Percentiles rank a stretch among this genome's conserved stretches.
Evolutionary conservation across 148 eudicot species (phyloP).

Genomic region (Camellia japonica): DNA sequence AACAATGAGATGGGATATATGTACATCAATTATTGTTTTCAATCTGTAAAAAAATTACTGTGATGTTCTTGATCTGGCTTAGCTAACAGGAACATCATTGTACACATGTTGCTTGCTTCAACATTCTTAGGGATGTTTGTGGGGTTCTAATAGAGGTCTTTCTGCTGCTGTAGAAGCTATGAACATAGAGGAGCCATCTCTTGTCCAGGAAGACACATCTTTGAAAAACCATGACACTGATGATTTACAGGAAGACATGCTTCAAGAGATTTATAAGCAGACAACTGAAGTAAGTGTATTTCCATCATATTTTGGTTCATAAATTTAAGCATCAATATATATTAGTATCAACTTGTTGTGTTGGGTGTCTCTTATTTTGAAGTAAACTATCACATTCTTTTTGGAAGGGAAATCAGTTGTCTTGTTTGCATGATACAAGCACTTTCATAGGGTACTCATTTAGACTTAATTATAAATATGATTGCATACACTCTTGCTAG

Average conservation of each 20-base stretch:
- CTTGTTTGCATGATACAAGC: slow-evolving; percentile 2
- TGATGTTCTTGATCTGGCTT: neutral
- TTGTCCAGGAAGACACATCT: slow-evolving; percentile 29
- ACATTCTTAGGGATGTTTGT: neutral
- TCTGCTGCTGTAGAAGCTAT: slow-evolving; percentile 35
- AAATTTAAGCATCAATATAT: neutral
- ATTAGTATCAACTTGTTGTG: too few relatives aligned
- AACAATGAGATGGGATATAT: neutral
- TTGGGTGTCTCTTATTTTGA: too few relatives aligned
- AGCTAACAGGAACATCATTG: neutral
- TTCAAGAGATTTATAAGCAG: slow-evolving; percentile 44
- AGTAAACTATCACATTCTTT: neutral
- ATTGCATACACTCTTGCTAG: neutral
- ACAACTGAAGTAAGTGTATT: slow-evolving; percentile 50
- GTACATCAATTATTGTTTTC: too few relatives aligned
- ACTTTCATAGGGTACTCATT: neutral
- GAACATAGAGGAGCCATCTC: slow-evolving; percentile 35
- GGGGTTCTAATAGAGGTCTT: slow-evolving; percentile 9
- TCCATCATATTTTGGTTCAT: neutral
- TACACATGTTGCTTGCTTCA: neutral
- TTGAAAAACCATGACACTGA: slow-evolving; percentile 31
- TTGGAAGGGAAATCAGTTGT: neutral
- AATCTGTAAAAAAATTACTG: neutral
- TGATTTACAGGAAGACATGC: slow-evolving; percentile 50
- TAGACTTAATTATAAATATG: neutral